Conservation (phyloP, 768 basidiomycete genomes). For the Sutorius australiensis region DNA sequence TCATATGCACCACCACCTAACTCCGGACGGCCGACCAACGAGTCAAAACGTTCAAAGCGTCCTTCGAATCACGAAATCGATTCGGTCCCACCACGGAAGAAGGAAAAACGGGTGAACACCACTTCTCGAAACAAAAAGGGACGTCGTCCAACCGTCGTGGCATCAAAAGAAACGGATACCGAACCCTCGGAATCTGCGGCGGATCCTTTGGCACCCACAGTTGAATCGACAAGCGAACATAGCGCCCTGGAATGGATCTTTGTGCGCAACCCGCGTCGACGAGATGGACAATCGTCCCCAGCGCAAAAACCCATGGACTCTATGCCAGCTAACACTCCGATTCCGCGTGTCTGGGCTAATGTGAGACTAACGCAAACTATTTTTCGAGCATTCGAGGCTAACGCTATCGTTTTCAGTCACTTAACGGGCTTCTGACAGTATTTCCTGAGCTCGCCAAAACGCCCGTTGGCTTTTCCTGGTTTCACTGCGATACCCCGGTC, state of each 20-base stretch:
- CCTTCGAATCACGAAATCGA: slow-evolving; percentile 10
- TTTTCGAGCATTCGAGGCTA: neutral
- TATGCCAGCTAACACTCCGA: neutral
- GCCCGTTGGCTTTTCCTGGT: slow-evolving; percentile 20
- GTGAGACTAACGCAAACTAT: slow-evolving; percentile 15
- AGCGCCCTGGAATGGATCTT: slow-evolving; percentile 18
- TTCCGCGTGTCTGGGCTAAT: slow-evolving; percentile 28
- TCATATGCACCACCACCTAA: neutral
- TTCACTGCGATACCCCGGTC: slow-evolving; percentile 27
- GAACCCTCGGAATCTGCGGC: neutral
- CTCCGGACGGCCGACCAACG: neutral
- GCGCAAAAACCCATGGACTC: neutral
- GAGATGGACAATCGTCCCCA: neutral
- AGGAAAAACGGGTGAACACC: slow-evolving; percentile 1
- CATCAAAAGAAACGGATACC: neutral
- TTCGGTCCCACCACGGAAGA: slow-evolving; percentile 9
- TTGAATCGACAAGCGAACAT: neutral
- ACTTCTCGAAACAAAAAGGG: neutral
- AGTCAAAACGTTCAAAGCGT: slow-evolving; percentile 24
- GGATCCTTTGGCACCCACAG: neutral
- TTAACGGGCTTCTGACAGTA: slow-evolving; percentile 14
- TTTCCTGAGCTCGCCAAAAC: slow-evolving; percentile 26
- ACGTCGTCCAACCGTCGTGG: neutral
- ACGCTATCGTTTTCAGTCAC: slow-evolving; percentile 18
- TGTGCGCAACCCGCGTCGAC: slow-evolving; percentile 2